phyloP scores from a whole-genome alignment of 495 filamentous ascomycete genomes.

The Paragyromitra xinjiangensis region DNA sequence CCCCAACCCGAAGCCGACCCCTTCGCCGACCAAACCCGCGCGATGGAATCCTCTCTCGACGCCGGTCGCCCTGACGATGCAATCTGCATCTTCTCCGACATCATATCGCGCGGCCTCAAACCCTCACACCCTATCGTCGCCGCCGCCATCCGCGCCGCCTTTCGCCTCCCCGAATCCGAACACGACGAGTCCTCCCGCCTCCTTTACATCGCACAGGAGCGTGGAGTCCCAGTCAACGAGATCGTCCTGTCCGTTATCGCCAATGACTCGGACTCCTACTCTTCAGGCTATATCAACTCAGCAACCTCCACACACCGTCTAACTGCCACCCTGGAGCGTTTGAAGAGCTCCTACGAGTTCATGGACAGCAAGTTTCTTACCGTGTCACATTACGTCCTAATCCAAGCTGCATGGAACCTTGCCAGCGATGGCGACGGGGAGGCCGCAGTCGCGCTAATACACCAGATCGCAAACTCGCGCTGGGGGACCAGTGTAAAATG shows the following conservation, averaged over 20 bases:
- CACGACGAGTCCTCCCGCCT: constrained; percentile 40
- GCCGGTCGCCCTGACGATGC: constrained; percentile 24
- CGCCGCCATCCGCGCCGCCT: constrained; percentile 30
- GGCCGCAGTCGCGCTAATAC: constrained; percentile 49
- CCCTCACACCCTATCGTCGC: constrained; percentile 25
- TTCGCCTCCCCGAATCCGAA: constrained; percentile 30
- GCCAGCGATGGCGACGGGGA: constrained; percentile 27
- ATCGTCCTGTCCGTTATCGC: constrained; percentile 26
- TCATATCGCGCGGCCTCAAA: constrained; percentile 34
- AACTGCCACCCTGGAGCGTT: background rate
- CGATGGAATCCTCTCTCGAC: constrained; percentile 29
- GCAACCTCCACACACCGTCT: constrained; percentile 28
- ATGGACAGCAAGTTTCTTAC: constrained; percentile 35
- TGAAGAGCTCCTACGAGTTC: constrained; percentile 46
- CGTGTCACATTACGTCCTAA: constrained; percentile 47
- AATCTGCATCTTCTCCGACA: constrained; percentile 48
- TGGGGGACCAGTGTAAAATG: constrained; percentile 49
- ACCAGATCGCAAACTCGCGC: constrained; percentile 47
- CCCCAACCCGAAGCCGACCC: constrained; percentile 1
- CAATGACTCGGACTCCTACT: background rate
- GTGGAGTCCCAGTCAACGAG: constrained; percentile 32
- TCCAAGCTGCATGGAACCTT: constrained; percentile 49
- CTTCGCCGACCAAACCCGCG: constrained; percentile 20
- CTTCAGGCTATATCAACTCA: background rate
- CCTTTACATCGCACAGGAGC: constrained; percentile 33